phyloP scores from a whole-genome alignment of 2,329 filamentous ascomycete species.

The Hypoxylon sp. region DNA sequence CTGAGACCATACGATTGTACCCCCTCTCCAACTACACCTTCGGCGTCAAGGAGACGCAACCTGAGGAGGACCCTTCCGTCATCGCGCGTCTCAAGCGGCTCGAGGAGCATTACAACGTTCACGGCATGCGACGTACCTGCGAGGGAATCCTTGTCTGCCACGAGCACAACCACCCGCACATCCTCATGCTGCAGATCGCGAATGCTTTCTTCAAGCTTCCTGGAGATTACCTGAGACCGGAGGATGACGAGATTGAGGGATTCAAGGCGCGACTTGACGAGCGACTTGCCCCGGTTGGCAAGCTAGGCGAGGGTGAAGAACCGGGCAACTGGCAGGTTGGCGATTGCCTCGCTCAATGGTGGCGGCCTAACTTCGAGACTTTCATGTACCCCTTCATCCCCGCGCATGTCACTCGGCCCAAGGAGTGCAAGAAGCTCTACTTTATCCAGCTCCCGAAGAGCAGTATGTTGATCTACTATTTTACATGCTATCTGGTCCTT shows the following conservation, averaged over 20 bases:
- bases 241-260: constrained; percentile 93
- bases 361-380: constrained; percentile 98
- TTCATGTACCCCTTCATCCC: constrained; percentile 99
- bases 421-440: constrained; percentile 99
- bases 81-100: constrained; percentile 91
- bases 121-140: constrained; percentile 97
- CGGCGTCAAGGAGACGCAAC: constrained; percentile 97
- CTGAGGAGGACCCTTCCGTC: constrained; percentile 96
- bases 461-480: constrained; percentile 70
- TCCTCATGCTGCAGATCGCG: constrained; percentile 98
- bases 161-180: constrained; percentile 98
- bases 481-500: constrained; percentile 34
- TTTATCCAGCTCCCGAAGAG: constrained; percentile 94
- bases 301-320: constrained; percentile 87
- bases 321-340: constrained; percentile 91
- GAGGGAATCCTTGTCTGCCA: constrained; percentile 98
- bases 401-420: constrained; percentile 93
- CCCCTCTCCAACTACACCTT: constrained; percentile 99
- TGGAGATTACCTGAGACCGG: constrained; percentile 90
- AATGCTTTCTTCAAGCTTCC: constrained; percentile 99
- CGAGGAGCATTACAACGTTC: constrained; percentile 91
- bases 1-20: constrained; percentile 89
- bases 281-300: constrained; percentile 90
- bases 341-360: constrained; percentile 97
- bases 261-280: constrained; percentile 96